Evolutionary conservation across 352 stramenopile genomes (phyloP).

Genomic region (Elongisporangium senticosum): DNA sequence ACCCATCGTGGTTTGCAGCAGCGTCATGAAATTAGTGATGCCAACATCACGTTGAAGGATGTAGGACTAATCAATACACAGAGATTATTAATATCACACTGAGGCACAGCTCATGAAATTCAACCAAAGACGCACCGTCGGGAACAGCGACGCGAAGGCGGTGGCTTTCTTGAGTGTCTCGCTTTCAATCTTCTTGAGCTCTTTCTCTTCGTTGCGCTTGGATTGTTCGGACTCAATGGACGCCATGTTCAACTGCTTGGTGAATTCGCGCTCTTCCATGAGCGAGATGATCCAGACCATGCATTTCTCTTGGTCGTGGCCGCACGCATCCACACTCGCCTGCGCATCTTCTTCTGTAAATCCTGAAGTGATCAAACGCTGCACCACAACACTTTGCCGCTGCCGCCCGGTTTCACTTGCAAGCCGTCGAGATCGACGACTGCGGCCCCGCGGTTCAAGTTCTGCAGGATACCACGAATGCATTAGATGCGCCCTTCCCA

Average conservation of each 20-base stretch:
- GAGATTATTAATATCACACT: neutral
- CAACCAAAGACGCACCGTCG: constrained; percentile 31
- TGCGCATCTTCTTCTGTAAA: constrained; percentile 60
- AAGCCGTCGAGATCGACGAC: constrained; percentile 9
- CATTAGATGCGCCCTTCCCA: neutral
- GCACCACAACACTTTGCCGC: constrained; percentile 50
- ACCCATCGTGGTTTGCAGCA: constrained; percentile 48
- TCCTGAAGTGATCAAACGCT: constrained; percentile 52
- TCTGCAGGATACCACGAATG: neutral
- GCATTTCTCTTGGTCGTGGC: constrained; percentile 57
- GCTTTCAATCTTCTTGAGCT: constrained; percentile 45
- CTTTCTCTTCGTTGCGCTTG: constrained; percentile 53
- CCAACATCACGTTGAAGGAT: constrained; percentile 36
- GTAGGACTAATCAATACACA: constrained; percentile 34
- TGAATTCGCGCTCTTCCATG: constrained; percentile 67
- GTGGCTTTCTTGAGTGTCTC: constrained; percentile 44
- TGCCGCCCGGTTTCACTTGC: constrained; percentile 14
- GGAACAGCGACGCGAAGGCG: constrained; percentile 60
- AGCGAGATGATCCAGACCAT: constrained; percentile 82
- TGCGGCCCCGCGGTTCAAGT: neutral
- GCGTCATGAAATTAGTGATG: constrained; percentile 29
- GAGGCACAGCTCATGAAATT: neutral
- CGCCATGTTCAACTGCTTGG: constrained; percentile 58
- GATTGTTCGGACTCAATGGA: constrained; percentile 75
- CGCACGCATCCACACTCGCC: constrained; percentile 47